Percentiles rank a stretch among this genome's conserved stretches.
Evolutionary conservation across 495 filamentous ascomycete genomes (phyloP).

Genomic region (Bacidia gigantensis): DNA sequence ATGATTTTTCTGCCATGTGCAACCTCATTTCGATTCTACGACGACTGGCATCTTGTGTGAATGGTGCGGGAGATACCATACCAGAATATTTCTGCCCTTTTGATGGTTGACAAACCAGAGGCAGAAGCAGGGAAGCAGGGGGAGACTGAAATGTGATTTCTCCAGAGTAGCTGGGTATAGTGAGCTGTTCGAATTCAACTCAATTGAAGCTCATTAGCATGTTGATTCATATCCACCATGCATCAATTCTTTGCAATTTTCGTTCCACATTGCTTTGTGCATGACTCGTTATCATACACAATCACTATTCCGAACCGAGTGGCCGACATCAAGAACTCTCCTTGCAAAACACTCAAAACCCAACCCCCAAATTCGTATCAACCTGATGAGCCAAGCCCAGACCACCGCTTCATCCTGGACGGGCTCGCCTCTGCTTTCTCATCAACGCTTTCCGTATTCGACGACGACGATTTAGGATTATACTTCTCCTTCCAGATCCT

Average conservation of each 20-base stretch:
- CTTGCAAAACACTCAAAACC: not conserved
- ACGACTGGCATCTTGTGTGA: not conserved
- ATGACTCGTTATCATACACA: not conserved
- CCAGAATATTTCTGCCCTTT: not conserved
- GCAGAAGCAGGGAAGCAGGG: no score
- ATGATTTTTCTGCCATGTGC: no score
- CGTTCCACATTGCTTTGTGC: not conserved
- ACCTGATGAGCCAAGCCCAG: not conserved
- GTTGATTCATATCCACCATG: not conserved
- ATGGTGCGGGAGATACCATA: not conserved
- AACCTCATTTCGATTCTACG: not conserved
- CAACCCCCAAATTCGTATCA: not conserved
- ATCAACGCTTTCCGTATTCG: not conserved
- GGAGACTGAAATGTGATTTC: not conserved
- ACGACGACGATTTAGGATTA: conserved; percentile 38
- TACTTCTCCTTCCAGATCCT: conserved; percentile 99
- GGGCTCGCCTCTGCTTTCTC: not conserved
- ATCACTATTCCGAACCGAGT: not conserved
- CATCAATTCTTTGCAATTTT: no score
- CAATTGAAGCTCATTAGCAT: not conserved
- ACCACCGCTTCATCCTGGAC: not conserved
- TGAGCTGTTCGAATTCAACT: not conserved
- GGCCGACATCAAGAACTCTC: not conserved
- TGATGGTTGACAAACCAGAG: no score
- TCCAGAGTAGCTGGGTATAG: not conserved